Evolutionary conservation across 2,329 filamentous ascomycete species (phyloP), one percentile per base, ranked within the genome.

Genomic region (Rachicladosporium sp.): DNA sequence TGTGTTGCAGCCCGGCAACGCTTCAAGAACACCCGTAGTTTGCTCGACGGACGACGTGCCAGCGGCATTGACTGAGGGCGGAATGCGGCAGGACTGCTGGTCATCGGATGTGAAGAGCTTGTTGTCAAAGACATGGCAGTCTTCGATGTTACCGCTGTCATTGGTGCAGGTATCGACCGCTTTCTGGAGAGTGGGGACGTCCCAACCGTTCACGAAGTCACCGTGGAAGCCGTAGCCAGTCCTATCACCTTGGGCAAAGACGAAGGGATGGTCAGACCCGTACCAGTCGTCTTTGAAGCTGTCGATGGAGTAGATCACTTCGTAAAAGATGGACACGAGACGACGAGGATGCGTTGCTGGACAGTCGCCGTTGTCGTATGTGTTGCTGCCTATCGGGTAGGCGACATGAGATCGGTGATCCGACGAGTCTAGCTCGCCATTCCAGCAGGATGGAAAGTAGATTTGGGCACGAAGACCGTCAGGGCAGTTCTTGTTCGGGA

Each of bases 221-320:
- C 70, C 80, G 60, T 86, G 81, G 44, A 71, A 71, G 13, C 74
- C 75, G 63, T 74, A 84, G 41, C 81, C 82, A 9, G 81, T 82
- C 11, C 69, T 65, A 42, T 87, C 80, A 33, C 80, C 80, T 53
- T 77, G 78, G 47, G 79, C 66, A 32, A 82, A 72, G 39, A 84
- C 75, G 51, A 84, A 94, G 46, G 76, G 62, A 38, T 85, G 84
- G 5, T 70, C 62, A n/a, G 71, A 62, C 41, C 70, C 71, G 84
- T 61, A 61, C 63, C 68, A 71, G 49, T 62, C 48, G 44, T 68
- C 63, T 15, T 62, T 64, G 59, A 82, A 93, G 1, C 67, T 68
- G 37, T 73, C 61, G 6, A 84, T 91, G 55, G 80, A 67, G 74
- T 78, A 93, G 58, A 93, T 93, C 23, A 80, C 85, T 66, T 95